phyloP scores from a whole-genome alignment of 768 basidiomycete species.

The Boletus insuetus region DNA sequence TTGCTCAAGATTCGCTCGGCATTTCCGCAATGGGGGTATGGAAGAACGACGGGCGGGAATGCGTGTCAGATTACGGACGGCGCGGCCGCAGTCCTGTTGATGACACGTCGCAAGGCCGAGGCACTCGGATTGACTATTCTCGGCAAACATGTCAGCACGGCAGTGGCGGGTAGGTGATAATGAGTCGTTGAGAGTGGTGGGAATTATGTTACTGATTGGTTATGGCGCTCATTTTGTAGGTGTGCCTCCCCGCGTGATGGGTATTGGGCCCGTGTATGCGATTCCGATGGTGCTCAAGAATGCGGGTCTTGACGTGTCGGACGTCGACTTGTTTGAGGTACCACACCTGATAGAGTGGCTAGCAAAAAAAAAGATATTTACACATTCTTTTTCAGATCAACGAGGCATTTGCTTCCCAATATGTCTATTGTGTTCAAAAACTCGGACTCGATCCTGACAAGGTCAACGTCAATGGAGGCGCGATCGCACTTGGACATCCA shows the following conservation, averaged over 20 bases:
- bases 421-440: constrained; percentile 65
- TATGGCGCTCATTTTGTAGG: constrained; percentile 35
- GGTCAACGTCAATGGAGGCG: constrained; percentile 89
- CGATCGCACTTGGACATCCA: constrained; percentile 84
- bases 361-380: not conserved
- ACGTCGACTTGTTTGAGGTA: constrained; percentile 82
- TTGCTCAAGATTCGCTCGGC: constrained; percentile 67
- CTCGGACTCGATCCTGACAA: constrained; percentile 61
- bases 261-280: constrained; percentile 80
- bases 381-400: constrained; percentile 57
- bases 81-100: constrained; percentile 76
- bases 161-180: constrained; percentile 51
- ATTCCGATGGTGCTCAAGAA: constrained; percentile 75
- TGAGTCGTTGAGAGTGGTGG: not conserved
- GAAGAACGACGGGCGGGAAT: constrained; percentile 79
- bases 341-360: not conserved
- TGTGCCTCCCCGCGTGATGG: constrained; percentile 81
- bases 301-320: constrained; percentile 60
- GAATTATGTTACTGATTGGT: not conserved
- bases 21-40: constrained; percentile 80
- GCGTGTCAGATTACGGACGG: constrained; percentile 86
- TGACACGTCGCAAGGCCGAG: constrained; percentile 78
- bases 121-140: constrained; percentile 68
- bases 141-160: constrained; percentile 76
- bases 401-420: constrained; percentile 88